Evolutionary conservation across 1,284 basidiomycete species (phyloP), one percentile per base, ranked within the genome.

Genomic region (Rhodotorula sp.): DNA sequence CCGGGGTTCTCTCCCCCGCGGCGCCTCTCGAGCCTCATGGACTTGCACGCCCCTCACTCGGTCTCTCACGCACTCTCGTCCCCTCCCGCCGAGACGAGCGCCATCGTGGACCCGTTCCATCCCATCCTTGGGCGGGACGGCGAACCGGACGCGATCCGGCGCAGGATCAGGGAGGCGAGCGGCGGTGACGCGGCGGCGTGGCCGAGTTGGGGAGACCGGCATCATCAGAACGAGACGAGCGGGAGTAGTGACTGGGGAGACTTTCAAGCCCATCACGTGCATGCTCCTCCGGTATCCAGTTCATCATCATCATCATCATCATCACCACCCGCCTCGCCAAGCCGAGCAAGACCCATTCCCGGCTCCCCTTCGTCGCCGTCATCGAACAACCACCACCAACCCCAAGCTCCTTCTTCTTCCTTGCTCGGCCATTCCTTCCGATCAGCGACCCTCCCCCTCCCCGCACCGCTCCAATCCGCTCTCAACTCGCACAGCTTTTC

Each of bases 1-100:
- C 16, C 26, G 26, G 14, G 26, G 18, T 74, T 73, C 68, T 66
- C 64, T n/a, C 74, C 73, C 0, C 74, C 74, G 0, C 65, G 74
- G 5, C 63, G 74, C 26, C 74, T 75, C 28, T 73, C 71, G 8
- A 63, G 61, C 8, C 69, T 75, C 15, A 75, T 75, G 74, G 64
- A 67, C 34, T 34, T 47, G 16, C 38, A 31, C 19, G 21, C 52
- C 58, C 2, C 65, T 2, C 28, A 28, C 54, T 50, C 56, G n/a
- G 50, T 60, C 50, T 63, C 60, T n/a, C 62, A 34, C 67, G 49
- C 57, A 3, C 38, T 58, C 61, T 26, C 67, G 56, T 62, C 66
- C 50, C 47, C 65, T 15, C 55, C 60, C 31, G 28, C 71, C 62
- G 34, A 54, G 52, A n/a, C 60, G 60, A 31, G 23, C 38, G 21